These are phyloP conservation scores for Acanthamoeba healyi DNA, from an alignment of 208 protist species.

Conservation along the genomic window DNA sequence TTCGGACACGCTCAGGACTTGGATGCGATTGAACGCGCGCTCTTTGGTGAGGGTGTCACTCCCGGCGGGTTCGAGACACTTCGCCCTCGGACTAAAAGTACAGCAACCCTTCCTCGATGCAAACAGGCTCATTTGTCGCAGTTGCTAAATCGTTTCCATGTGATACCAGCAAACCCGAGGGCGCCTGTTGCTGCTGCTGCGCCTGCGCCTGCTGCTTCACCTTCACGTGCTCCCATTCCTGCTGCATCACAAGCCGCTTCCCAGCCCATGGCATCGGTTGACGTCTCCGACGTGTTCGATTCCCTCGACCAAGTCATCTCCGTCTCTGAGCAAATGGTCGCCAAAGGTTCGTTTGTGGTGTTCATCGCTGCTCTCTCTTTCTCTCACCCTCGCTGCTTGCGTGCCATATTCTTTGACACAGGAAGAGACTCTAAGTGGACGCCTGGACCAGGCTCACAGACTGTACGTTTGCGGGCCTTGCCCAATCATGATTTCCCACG, in stretches of 20 bases:
- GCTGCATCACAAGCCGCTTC: background rate
- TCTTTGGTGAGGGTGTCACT: constrained; percentile 16
- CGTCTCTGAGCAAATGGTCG: constrained; percentile 10
- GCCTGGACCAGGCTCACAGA: background rate
- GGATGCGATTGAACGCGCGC: constrained; percentile 53
- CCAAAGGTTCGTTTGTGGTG: background rate
- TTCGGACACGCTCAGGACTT: constrained; percentile 21
- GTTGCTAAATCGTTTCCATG: background rate
- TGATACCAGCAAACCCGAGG: background rate
- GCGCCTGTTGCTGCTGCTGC: background rate
- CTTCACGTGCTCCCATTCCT: background rate
- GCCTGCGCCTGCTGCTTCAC: background rate
- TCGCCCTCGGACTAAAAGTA: background rate
- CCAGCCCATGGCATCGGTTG: background rate
- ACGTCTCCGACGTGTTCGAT: constrained; percentile 50
- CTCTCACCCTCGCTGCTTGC: background rate
- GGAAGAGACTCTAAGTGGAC: background rate
- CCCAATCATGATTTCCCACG: no score
- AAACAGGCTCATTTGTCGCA: background rate
- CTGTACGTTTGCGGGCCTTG: no score
- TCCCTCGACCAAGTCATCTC: constrained; percentile 64
- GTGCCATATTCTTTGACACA: background rate
- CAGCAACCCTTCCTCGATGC: background rate
- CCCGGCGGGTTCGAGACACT: constrained; percentile 19
- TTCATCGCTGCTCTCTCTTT: background rate